Evolutionary conservation across 495 filamentous ascomycete genomes (phyloP).

Genomic region (Neurospora sp.): DNA sequence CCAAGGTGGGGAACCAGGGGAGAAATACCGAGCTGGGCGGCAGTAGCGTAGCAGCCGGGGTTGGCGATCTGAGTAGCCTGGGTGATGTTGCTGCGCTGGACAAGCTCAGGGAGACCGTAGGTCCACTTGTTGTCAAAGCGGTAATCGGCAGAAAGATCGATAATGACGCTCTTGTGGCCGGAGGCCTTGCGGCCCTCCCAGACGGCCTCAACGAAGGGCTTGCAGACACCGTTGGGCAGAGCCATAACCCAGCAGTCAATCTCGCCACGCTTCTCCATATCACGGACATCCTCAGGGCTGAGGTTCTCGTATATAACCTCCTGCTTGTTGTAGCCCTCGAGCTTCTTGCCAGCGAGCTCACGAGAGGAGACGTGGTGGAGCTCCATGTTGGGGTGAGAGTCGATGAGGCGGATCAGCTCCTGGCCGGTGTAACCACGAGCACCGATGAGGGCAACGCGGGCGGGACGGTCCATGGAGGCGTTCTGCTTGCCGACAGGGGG

Average conservation of each 20-base stretch:
- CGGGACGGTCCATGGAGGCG: constrained; percentile 68
- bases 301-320: constrained; percentile 91
- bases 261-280: constrained; percentile 83
- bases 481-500: constrained; percentile 93
- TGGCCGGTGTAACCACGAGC: constrained; percentile 95
- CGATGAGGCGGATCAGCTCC: constrained; percentile 81
- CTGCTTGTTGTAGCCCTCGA: constrained; percentile 88
- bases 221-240: constrained; percentile 92
- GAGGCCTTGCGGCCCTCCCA: constrained; percentile 51
- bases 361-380: constrained; percentile 90
- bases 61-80: constrained; percentile 84
- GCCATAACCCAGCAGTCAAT: constrained; percentile 99
- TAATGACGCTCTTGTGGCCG: constrained; percentile 65
- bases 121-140: constrained; percentile 87
- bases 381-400: constrained; percentile 88
- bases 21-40: constrained; percentile 84
- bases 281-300: constrained; percentile 76
- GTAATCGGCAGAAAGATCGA: constrained; percentile 93
- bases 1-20: constrained; percentile 71
- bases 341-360: constrained; percentile 80
- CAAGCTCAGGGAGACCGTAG: constrained; percentile 88
- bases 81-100: constrained; percentile 65
- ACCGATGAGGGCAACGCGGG: constrained; percentile 84
- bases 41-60: constrained; percentile 94
- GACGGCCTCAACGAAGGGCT: constrained; percentile 90